phyloP scores from a whole-genome alignment of 495 filamentous ascomycete species.

The Baudoinia panamericana region DNA sequence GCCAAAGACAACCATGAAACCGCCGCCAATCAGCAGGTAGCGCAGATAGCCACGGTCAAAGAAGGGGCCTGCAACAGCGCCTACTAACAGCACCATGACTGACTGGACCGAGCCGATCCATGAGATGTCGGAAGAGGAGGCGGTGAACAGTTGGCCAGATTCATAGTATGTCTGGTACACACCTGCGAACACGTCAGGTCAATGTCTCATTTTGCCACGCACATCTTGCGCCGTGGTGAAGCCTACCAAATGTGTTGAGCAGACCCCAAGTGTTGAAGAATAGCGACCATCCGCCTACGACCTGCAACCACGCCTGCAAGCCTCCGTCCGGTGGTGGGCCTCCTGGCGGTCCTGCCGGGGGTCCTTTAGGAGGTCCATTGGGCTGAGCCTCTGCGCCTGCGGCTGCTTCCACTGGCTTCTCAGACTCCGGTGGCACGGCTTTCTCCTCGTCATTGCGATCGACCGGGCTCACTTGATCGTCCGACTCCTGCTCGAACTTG shows the following conservation, averaged over 20 bases:
- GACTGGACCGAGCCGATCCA: constrained; percentile 40
- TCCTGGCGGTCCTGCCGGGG: constrained; percentile 1
- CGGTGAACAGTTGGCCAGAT: constrained; percentile 22
- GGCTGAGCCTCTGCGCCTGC: constrained; percentile 4
- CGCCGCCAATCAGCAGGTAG: constrained; percentile 39
- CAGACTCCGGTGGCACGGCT: background rate
- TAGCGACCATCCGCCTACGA: constrained; percentile 35
- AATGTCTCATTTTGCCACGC: no score
- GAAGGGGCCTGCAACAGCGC: constrained; percentile 33
- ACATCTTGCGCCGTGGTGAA: no score
- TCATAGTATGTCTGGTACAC: constrained; percentile 43
- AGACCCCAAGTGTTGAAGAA: constrained; percentile 44
- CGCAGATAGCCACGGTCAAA: constrained; percentile 36
- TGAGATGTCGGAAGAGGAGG: constrained; percentile 31
- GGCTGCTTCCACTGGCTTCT: constrained; percentile 9
- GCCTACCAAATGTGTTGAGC: constrained; percentile 12
- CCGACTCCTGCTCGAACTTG: no score
- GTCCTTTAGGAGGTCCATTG: background rate
- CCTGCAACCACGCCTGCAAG: constrained; percentile 41
- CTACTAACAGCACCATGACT: constrained; percentile 32
- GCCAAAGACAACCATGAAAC: constrained; percentile 51
- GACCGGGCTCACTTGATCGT: no score
- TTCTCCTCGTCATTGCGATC: constrained; percentile 11
- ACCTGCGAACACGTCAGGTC: constrained; percentile 20
- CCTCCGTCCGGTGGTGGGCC: constrained; percentile 36